Conservation (phyloP, 306 rosid species). For the Clitoria ternatea region DNA sequence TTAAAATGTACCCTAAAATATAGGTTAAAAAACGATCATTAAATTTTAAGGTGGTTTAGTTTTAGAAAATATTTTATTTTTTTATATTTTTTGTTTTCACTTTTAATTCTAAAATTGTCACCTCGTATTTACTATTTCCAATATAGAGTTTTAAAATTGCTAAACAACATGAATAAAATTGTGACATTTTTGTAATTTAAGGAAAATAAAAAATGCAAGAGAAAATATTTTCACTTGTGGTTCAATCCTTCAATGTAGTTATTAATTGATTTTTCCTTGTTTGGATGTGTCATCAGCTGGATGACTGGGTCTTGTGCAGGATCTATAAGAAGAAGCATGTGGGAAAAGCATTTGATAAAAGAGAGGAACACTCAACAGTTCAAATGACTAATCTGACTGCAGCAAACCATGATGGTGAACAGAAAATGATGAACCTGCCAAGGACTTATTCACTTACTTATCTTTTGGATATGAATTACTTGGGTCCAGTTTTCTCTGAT, state of each 20-base stretch:
- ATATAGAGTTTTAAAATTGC: no score
- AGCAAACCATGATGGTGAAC: conserved; percentile 27
- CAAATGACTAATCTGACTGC: conserved; percentile 22
- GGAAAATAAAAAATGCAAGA: no score
- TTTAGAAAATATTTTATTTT: no score
- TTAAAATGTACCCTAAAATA: no score
- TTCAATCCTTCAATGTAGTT: conserved; percentile 8
- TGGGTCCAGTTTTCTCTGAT: conserved; percentile 62
- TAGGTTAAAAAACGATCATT: no score
- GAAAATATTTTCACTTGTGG: no score
- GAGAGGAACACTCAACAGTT: conserved; percentile 36
- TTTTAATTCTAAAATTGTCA: no score
- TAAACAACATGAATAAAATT: no score
- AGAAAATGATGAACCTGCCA: conserved; percentile 51
- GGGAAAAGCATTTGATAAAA: conserved; percentile 42
- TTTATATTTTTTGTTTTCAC: no score
- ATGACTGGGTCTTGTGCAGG: conserved; percentile 95
- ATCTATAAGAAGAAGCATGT: conserved; percentile 71
- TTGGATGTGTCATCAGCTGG: conserved; percentile 54
- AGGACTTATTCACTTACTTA: conserved; percentile 57
- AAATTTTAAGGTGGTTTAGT: no score
- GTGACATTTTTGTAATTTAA: no score
- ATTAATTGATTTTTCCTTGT: conserved; percentile 18
- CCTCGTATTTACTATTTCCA: no score
- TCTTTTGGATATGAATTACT: conserved; percentile 67